Conservation (phyloP, 305 asterid species). For the Solanum hybrid region DNA sequence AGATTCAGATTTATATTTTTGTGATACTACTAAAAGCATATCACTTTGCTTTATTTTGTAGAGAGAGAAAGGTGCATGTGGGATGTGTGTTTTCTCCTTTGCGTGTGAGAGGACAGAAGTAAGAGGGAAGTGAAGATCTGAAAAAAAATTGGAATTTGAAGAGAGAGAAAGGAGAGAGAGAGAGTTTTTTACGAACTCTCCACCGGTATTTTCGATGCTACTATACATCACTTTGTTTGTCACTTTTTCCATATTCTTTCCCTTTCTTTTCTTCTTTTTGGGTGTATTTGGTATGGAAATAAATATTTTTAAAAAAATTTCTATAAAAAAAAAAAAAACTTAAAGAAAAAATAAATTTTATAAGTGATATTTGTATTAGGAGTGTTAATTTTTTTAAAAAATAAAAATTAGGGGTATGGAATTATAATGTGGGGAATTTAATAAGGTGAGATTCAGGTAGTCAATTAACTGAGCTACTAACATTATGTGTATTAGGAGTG, state of each 20-base stretch:
- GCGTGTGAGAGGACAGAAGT: not conserved
- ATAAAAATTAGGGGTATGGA: not conserved
- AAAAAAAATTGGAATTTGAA: not conserved
- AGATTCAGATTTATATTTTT: not conserved
- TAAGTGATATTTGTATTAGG: not conserved
- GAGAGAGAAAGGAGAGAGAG: not conserved
- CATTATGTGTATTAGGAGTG: not conserved
- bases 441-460: not conserved
- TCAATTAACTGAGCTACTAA: not conserved
- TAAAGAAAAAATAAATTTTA: too few species aligned
- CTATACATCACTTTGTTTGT: not conserved
- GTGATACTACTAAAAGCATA: not conserved
- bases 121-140: slow-evolving; percentile 1
- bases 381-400: not conserved
- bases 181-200: not conserved
- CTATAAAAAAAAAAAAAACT: too few species aligned
- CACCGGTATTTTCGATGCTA: not conserved
- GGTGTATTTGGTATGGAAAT: not conserved
- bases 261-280: not conserved
- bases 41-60: not conserved
- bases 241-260: not conserved
- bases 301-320: too few species aligned
- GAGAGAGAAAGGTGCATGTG: not conserved
- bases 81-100: not conserved
- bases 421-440: too few species aligned